Evolutionary conservation across 1,284 basidiomycete species (phyloP), one percentile per base, ranked within the genome.

Genomic region (Cutaneotrichosporon sp.): DNA sequence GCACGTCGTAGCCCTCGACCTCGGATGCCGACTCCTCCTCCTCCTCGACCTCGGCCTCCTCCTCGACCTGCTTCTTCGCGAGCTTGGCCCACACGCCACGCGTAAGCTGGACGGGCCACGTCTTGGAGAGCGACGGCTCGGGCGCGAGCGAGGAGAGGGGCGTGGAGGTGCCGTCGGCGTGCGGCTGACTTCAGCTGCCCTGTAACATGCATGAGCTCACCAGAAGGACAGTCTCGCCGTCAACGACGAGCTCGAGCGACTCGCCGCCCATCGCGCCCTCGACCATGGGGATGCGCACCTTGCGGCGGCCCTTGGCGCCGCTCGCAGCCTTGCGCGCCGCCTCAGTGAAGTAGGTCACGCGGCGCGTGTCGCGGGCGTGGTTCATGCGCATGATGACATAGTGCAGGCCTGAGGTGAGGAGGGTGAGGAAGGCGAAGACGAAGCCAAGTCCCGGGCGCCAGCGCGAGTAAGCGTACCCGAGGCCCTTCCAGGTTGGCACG

Each of bases 361-460:
- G 85, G 54, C 81, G 80, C 57, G 89, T 70, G 72, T 95, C 91
- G 27, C 84, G 84, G 64, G 82, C 85, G 78, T 91, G 88, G 75
- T 89, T 94, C 67, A 95, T 81, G 50, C 81, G 80, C 68, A 92
- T 89, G 57, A 92, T 84, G 42, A 92, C 67, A 69, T 89, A 89
- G 78, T 97, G 94, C 70, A 95, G 75, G 1, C 82, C 83, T 14
- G 89, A 89, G 0, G 91, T 88, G 43, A 95, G 78, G 50, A 89
- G 65, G 6, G 84, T 81, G 72, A 97, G 81, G 82, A 95, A 95
- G 13, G 83, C 71, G 58, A 90, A 65, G 33, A 94, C 93, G 34
- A 85, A 85, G 63, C 86, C 86, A 67, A 97, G 84, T 46, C 93
- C 92, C 22, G 94, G 94, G 47, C 94, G 86, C 84, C 90, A 97